Percentiles rank a stretch among this genome's conserved stretches.
Conservation (phyloP, 768 basidiomycete species). For the Termitomyces sp. region DNA sequence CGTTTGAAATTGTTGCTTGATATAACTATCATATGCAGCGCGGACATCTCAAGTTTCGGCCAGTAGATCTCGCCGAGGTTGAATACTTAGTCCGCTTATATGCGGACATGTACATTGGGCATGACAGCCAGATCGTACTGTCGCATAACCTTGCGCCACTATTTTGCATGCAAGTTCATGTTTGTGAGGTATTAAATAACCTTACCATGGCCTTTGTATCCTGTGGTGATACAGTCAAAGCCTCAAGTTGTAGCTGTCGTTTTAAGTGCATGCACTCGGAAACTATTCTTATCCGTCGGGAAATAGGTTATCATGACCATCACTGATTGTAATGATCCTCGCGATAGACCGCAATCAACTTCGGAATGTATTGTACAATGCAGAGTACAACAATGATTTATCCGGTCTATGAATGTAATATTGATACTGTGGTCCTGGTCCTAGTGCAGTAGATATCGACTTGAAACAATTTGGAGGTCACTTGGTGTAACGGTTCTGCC, state of each 20-base stretch:
- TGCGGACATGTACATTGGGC: slow-evolving; percentile 42
- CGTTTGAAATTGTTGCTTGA: slow-evolving; percentile 6
- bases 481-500: no score
- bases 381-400: no score
- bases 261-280: background rate
- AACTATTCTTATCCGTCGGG: background rate
- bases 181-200: background rate
- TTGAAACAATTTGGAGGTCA: no score
- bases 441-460: no score
- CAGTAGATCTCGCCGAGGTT: slow-evolving; percentile 32
- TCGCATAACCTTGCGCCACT: slow-evolving; percentile 2
- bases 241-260: background rate
- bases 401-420: no score
- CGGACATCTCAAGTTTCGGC: slow-evolving; percentile 34
- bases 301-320: background rate
- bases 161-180: background rate
- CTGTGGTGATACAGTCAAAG: background rate
- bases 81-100: slow-evolving; percentile 40
- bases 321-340: no score
- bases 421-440: no score
- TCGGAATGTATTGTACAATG: no score
- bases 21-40: slow-evolving; percentile 29
- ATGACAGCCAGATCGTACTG: slow-evolving; percentile 6
- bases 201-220: background rate
- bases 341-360: background rate